A percentile compares a stretch with the other conserved stretches of the same genome.
Evolutionary conservation across 1,284 basidiomycete species (phyloP).

Genomic region (Malassezia brasiliensis): DNA sequence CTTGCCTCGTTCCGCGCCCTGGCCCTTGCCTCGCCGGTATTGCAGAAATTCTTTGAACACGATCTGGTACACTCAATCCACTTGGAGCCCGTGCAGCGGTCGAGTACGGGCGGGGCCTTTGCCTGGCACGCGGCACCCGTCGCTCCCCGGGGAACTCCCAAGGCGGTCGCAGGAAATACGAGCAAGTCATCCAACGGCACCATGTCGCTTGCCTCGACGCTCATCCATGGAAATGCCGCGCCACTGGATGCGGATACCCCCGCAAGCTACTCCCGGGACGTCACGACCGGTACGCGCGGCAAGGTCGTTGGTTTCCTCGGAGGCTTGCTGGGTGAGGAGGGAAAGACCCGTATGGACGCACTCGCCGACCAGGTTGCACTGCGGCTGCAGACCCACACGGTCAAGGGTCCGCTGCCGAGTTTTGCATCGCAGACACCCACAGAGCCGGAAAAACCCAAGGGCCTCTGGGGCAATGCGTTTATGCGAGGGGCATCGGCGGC

Average conservation of each 20-base stretch:
- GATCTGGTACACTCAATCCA: constrained; percentile 40
- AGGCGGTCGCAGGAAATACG: background rate
- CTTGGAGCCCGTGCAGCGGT: constrained; percentile 36
- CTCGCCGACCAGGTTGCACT: constrained; percentile 43
- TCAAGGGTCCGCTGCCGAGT: constrained; percentile 39
- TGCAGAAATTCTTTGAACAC: constrained; percentile 42
- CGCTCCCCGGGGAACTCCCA: constrained; percentile 20
- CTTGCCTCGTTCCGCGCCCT: constrained; percentile 41
- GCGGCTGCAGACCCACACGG: constrained; percentile 39
- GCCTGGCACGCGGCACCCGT: constrained; percentile 42
- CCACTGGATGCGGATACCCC: constrained; percentile 23
- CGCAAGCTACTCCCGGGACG: constrained; percentile 40
- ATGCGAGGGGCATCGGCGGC: constrained; percentile 4
- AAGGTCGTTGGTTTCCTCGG: constrained; percentile 44
- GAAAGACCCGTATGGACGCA: constrained; percentile 42
- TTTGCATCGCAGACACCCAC: constrained; percentile 28
- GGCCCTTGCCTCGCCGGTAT: constrained; percentile 38
- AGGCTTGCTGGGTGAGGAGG: constrained; percentile 43
- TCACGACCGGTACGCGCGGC: constrained; percentile 38
- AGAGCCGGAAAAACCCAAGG: constrained; percentile 14
- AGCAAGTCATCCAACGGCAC: background rate
- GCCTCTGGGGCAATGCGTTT: constrained; percentile 7
- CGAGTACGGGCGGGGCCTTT: constrained; percentile 36
- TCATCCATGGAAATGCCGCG: constrained; percentile 3
- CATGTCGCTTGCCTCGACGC: constrained; percentile 4